Evolutionary conservation across 1,139 yeast species (phyloP).

Genomic region (Magnusiomyces clavatus): DNA sequence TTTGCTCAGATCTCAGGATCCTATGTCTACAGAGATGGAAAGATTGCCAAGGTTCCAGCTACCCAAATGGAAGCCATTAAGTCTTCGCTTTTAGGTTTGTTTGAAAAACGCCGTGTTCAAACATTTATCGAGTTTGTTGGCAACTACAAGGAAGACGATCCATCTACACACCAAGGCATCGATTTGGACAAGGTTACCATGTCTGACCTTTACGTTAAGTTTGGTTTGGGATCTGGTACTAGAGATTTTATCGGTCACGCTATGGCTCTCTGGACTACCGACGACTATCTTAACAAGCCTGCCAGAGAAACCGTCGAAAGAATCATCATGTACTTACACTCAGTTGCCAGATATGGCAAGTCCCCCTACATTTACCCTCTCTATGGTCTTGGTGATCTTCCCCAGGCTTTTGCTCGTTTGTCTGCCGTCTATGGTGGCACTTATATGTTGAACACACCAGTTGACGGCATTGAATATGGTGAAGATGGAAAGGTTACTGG

Average conservation of each 20-base stretch:
- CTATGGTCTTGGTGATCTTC: constrained; percentile 95
- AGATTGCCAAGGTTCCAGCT: constrained; percentile 92
- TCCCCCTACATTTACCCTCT: constrained; percentile 94
- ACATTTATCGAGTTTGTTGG: constrained; percentile 83
- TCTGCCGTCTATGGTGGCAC: constrained; percentile 98
- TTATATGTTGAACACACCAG: constrained; percentile 93
- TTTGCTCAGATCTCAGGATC: constrained; percentile 94
- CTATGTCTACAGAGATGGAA: constrained; percentile 84
- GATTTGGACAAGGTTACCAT: constrained; percentile 83
- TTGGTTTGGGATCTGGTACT: constrained; percentile 88
- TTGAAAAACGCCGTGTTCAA: constrained; percentile 94
- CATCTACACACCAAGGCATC: constrained; percentile 73
- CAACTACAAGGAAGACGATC: constrained; percentile 69
- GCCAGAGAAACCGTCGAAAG: constrained; percentile 91
- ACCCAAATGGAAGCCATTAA: constrained; percentile 85
- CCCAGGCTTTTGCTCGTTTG: constrained; percentile 96
- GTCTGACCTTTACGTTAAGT: constrained; percentile 84
- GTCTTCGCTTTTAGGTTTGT: constrained; percentile 90
- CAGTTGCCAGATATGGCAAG: constrained; percentile 92
- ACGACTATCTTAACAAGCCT: constrained; percentile 79
- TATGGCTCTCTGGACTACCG: constrained; percentile 96
- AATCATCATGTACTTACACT: constrained; percentile 74
- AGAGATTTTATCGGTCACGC: constrained; percentile 97
- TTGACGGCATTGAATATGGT: constrained; percentile 76
- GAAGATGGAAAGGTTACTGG: constrained; percentile 72